A percentile compares a stretch with the other conserved stretches of the same genome.
Evolutionary conservation across 75 land plant genomes (phyloP).

Genomic region (Azolla pinnata): DNA sequence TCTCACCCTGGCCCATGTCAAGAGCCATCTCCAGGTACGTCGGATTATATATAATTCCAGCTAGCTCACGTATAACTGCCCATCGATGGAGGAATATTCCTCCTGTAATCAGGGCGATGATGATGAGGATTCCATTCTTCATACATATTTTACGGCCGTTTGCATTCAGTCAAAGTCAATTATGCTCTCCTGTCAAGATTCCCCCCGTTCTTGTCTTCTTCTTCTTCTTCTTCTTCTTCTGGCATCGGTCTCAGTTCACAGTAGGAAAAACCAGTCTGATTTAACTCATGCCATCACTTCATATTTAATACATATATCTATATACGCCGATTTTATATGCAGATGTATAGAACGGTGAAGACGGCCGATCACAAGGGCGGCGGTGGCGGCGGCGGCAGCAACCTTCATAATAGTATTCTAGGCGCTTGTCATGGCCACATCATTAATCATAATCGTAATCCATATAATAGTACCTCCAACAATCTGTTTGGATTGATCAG

Average conservation of each 20-base stretch:
- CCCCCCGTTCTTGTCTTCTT: background rate
- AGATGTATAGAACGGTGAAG: constrained; percentile 96
- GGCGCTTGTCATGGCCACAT: too few relatives aligned
- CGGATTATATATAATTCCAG: too few relatives aligned
- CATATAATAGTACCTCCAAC: too few relatives aligned
- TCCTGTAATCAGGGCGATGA: background rate
- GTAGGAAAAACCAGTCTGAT: background rate
- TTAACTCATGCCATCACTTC: background rate
- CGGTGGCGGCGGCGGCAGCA: too few relatives aligned
- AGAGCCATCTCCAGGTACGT: constrained; percentile 71
- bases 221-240: background rate
- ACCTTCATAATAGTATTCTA: too few relatives aligned
- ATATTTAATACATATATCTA: background rate
- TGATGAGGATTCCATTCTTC: too few relatives aligned
- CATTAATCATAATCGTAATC: too few relatives aligned
- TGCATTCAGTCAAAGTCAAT: too few relatives aligned
- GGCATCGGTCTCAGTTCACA: background rate
- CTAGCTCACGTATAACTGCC: too few relatives aligned
- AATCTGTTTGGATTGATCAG: too few relatives aligned
- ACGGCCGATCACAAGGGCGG: too few relatives aligned
- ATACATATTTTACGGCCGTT: too few relatives aligned
- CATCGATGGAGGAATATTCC: background rate
- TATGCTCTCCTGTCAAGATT: background rate
- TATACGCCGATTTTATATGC: constrained; percentile 15
- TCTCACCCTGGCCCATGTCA: constrained; percentile 74